Percentiles rank a stretch among this genome's conserved stretches.
These are phyloP conservation scores for Arabidopsis lyrata DNA, from an alignment of 441 rosid genomes.

Conservation along the genomic window DNA sequence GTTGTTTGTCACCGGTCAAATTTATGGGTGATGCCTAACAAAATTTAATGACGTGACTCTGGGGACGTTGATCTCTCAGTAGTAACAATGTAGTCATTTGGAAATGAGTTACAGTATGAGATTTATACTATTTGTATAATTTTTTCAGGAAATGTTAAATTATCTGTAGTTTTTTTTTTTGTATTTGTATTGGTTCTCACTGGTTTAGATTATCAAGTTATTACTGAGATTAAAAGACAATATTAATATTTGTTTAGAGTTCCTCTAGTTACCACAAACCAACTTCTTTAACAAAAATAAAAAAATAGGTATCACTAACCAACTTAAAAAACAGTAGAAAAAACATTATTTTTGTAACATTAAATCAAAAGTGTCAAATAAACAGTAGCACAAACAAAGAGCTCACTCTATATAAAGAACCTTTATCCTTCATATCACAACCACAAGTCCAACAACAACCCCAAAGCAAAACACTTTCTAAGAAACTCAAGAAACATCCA, in stretches of 20 bases:
- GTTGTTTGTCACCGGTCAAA: slow-evolving; percentile 31
- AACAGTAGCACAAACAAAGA: slow-evolving; percentile 16
- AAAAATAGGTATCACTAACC: background rate
- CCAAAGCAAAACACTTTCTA: background rate
- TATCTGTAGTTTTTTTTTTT: no score
- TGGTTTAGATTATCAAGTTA: no score
- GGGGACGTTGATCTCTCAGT: slow-evolving; percentile 8
- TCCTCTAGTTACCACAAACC: no score
- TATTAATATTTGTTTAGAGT: no score
- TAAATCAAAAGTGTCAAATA: slow-evolving; percentile 4
- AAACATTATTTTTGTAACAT: background rate
- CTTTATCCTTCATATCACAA: slow-evolving; percentile 21
- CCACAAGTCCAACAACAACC: slow-evolving; percentile 11
- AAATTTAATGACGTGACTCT: slow-evolving; percentile 19
- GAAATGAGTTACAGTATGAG: no score
- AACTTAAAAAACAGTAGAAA: background rate
- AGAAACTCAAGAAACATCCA: slow-evolving; percentile 14
- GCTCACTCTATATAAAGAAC: slow-evolving; percentile 37
- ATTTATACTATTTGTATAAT: no score
- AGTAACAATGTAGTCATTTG: slow-evolving; percentile 19
- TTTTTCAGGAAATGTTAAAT: no score
- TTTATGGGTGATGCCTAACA: slow-evolving; percentile 11
- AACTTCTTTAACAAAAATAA: no score
- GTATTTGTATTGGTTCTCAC: no score
- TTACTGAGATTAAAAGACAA: no score